Evolutionary conservation across 768 basidiomycete genomes (phyloP), one percentile per base, ranked within the genome.

Genomic region (Mycena haematopus): DNA sequence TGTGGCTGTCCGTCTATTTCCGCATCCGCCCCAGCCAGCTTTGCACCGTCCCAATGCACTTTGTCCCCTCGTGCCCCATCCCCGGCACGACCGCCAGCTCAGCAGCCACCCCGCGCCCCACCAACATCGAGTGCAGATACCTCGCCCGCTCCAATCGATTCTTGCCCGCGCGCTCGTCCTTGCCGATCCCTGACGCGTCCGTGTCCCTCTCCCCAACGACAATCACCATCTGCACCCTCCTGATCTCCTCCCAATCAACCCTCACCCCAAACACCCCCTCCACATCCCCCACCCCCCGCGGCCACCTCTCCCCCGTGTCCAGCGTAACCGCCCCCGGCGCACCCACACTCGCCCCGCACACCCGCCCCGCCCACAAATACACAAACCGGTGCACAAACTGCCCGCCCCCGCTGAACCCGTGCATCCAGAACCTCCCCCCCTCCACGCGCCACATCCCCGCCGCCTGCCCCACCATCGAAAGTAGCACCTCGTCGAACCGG

Each of bases 361-460:
- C 58, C 11, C 70, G 55, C 6, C 14, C 13, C 5, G 70, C 66
- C 25, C 71, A 62, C 9, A 72, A 50, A 40, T 71, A 71, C 21
- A 66, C 21, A 42, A 72, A 72, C 4, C 70, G 67, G 42, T 70
- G 71, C 40, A 62, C 70, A 33, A 72, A 72, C 35, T 72, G 71
- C 4, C 63, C 70, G 14, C 71, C 70, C 3, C 61, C 71, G 60
- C 71, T 72, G 40, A 70, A 73, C 1, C 72, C 72, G 54, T 73
- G 69, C 31, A 72, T 25, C 33, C 57, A 69, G 33, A 73, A 64
- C 24, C 57, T 17, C 15, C 58, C 60, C 14, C 60, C 58, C 19
- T 58, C 40, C 25, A 72, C 53, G 19, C 60, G 50, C 70, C 70
- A 72, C 4, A 58, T 60, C 1, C 25, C n/a, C 24, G 52, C 62